Evolutionary conservation across 192 early-diverging fungal genomes (phyloP).

Genomic region (Phlyctochytrium planicorne): DNA sequence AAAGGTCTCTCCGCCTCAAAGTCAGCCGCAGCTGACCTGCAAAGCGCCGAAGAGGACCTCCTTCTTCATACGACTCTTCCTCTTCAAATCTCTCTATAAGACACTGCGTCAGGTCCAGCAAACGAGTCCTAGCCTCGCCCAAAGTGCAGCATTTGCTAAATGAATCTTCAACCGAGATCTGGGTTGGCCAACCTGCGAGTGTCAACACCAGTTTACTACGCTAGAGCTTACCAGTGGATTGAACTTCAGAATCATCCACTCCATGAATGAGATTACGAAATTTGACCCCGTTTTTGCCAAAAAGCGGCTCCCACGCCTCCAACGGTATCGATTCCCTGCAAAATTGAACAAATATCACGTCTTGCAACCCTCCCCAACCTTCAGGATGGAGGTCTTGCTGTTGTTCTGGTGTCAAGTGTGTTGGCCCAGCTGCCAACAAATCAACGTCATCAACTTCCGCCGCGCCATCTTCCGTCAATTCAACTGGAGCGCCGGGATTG

Average conservation of each 20-base stretch:
- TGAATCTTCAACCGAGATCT: background rate
- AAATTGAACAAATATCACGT: background rate
- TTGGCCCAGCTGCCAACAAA: too few relatives aligned
- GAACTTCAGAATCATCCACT: background rate
- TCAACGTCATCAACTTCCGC: background rate
- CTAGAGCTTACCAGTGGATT: background rate
- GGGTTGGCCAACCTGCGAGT: background rate
- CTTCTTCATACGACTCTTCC: background rate
- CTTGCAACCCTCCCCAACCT: background rate
- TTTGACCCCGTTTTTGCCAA: background rate
- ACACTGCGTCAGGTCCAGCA: background rate
- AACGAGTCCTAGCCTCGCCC: background rate
- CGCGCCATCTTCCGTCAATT: background rate
- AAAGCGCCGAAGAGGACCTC: background rate
- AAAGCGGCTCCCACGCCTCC: background rate
- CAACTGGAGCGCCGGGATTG: background rate
- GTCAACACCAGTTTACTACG: background rate
- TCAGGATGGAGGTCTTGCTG: too few relatives aligned
- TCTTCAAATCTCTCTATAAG: background rate
- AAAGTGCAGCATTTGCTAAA: background rate
- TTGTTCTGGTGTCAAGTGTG: too few relatives aligned
- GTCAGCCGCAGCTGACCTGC: background rate
- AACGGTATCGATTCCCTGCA: background rate
- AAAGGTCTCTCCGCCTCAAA: background rate
- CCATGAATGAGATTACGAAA: background rate